These are phyloP conservation scores for Trifolium repens DNA, from an alignment of 306 rosid genomes.

Conservation along the genomic window DNA sequence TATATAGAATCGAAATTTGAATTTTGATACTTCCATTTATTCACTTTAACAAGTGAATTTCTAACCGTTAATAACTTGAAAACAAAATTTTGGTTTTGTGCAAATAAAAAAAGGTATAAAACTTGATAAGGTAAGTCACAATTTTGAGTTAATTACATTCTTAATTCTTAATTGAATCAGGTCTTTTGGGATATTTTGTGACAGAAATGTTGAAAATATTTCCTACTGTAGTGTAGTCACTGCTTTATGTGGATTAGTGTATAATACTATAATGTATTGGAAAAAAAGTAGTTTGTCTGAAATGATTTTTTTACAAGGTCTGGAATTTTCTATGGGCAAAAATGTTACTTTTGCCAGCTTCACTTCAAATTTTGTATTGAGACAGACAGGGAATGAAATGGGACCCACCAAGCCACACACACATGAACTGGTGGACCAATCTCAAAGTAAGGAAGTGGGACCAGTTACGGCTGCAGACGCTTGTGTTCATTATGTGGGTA, in stretches of 20 bases:
- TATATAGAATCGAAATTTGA: no score
- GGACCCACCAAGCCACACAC: constrained; percentile 57
- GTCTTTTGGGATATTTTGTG: no score
- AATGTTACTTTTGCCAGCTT: constrained; percentile 59
- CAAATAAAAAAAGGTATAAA: no score
- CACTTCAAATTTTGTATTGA: constrained; percentile 22
- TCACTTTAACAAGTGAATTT: no score
- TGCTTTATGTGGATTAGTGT: constrained; percentile 21
- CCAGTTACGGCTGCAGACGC: constrained; percentile 58
- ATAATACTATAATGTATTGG: neutral
- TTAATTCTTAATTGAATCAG: no score
- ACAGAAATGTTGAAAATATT: neutral
- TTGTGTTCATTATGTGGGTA: constrained; percentile 57
- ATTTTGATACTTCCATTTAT: no score
- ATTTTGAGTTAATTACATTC: no score
- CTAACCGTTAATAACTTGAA: no score
- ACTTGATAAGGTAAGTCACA: no score
- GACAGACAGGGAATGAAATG: constrained; percentile 47
- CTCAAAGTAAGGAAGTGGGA: constrained; percentile 59
- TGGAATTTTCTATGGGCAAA: constrained; percentile 30
- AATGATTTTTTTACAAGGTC: neutral
- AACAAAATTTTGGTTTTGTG: no score
- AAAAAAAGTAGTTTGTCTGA: constrained; percentile 6
- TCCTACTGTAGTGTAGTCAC: neutral
- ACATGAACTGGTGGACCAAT: constrained; percentile 66